Base-by-base conservation (phyloP, 768 basidiomycete species). In the Punctularia strigosozonata region DNA sequence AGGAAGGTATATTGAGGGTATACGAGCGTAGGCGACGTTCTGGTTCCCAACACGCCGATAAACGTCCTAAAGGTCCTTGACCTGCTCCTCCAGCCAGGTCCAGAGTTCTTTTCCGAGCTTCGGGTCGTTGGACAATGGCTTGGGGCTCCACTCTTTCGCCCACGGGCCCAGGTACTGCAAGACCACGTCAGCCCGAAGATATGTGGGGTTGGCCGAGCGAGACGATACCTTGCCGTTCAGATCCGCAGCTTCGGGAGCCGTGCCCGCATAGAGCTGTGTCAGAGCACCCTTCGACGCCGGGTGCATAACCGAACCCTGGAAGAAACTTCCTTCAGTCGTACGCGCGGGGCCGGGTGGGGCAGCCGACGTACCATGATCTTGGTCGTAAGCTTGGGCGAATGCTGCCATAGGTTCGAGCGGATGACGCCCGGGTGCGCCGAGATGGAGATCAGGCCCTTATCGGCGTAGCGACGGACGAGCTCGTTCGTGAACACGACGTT, bases 401-500 rank as follows among this genome's bases (percentile, higher is more conserved):
- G 8, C 13, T 5, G 32, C 4, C 6, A 32, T 23, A 39, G 6
- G 18, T 21, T 15, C 4, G 8, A 32, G 19, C 4, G 6, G 21
- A 17, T 12, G 15, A 6, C 36, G 46, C 68, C 68, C 6, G 68
- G 69, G 39, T 71, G 61, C 21, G 69, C 35, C 2, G 68, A 52
- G 1, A 55, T 56, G 1, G 69, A 68, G 2, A 69, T 46, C 30
- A 73, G 62, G 6, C 67, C 71, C 40, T 67, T 51, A 15, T 58
- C 58, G 2, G 51, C 61, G 47, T 69, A 71, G 36, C 66, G 51
- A 24, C 63, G 51, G 3, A 55, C 48, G n/a, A 73, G 42, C 47
- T 71, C 72, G 25, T 54, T 58, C 7, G 66, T 45, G 43, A 72
- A 58, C 0, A 69, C 48, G 15, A 69, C 51, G 24, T 68, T 70